These are phyloP conservation scores for Annulohypoxylon nitens DNA, from an alignment of 495 filamentous ascomycete genomes.

Conservation along the genomic window DNA sequence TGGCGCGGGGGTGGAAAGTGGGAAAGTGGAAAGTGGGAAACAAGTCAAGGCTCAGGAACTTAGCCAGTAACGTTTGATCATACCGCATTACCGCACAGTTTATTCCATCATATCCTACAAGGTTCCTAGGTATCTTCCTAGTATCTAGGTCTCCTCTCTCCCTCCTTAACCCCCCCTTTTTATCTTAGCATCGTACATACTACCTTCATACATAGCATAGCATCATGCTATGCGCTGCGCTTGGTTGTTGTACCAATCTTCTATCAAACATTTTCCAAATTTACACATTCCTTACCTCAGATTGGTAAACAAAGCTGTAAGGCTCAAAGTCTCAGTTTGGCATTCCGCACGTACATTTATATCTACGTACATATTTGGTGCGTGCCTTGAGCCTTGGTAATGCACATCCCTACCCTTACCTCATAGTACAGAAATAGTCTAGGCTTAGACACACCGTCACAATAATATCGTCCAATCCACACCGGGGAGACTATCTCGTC, in stretches of 20 bases:
- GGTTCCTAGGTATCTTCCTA: constrained; percentile 2
- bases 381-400: not conserved
- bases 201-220: not conserved
- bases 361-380: not conserved
- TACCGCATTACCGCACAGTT: not conserved
- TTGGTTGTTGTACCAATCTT: not conserved
- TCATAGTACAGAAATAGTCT: constrained; percentile 23
- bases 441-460: constrained; percentile 32
- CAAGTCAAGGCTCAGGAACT: constrained; percentile 21
- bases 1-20: constrained; percentile 6
- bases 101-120: not conserved
- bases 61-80: constrained; percentile 36
- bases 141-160: not conserved
- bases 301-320: constrained; percentile 1
- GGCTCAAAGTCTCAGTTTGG: not conserved
- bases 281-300: constrained; percentile 14
- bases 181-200: constrained; percentile 1
- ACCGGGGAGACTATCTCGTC: not conserved
- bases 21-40: not conserved
- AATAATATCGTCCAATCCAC: constrained; percentile 25
- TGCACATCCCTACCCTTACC: constrained; percentile 19
- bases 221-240: not conserved
- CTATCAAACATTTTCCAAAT: not conserved
- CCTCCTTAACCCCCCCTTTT: not conserved
- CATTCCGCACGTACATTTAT: not conserved